Evolutionary conservation across 352 stramenopile genomes (phyloP).

Genomic region (Pythium vanterpoolii): DNA sequence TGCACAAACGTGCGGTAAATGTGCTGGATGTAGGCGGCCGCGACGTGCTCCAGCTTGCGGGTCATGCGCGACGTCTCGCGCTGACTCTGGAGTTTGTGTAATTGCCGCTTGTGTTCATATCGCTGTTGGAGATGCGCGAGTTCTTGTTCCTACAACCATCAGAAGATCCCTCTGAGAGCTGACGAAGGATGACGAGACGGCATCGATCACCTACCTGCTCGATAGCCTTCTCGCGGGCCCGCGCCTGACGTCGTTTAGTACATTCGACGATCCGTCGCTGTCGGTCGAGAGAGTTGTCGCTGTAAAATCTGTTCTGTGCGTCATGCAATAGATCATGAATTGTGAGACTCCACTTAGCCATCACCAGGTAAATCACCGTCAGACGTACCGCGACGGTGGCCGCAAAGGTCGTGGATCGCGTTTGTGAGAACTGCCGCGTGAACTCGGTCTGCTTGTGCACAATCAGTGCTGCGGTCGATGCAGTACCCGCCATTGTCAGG

Average conservation of each 20-base stretch:
- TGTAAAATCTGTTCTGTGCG: conserved; percentile 67
- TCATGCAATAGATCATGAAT: not conserved
- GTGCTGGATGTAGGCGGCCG: conserved; percentile 69
- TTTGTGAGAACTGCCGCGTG: conserved; percentile 19
- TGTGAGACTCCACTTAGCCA: not conserved
- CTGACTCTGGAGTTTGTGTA: conserved; percentile 37
- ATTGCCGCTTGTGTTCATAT: conserved; percentile 37
- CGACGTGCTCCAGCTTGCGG: conserved; percentile 57
- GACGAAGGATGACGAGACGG: not conserved
- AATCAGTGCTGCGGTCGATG: conserved; percentile 20
- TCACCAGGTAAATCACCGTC: not conserved
- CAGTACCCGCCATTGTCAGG: not conserved
- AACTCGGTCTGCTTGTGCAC: conserved; percentile 26
- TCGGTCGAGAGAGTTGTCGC: conserved; percentile 61
- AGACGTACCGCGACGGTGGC: conserved; percentile 22
- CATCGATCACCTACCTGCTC: conserved; percentile 38
- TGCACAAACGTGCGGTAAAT: conserved; percentile 37
- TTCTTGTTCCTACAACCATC: conserved; percentile 32
- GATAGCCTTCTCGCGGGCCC: conserved; percentile 41
- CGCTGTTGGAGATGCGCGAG: conserved; percentile 45
- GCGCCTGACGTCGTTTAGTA: conserved; percentile 50
- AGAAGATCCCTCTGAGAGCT: not conserved
- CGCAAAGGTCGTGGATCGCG: conserved; percentile 19
- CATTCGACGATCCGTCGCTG: conserved; percentile 54
- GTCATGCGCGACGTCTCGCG: conserved; percentile 54